Evolutionary conservation across 331 rosid species (phyloP).

Genomic region (Erythrophleum ivorense): DNA sequence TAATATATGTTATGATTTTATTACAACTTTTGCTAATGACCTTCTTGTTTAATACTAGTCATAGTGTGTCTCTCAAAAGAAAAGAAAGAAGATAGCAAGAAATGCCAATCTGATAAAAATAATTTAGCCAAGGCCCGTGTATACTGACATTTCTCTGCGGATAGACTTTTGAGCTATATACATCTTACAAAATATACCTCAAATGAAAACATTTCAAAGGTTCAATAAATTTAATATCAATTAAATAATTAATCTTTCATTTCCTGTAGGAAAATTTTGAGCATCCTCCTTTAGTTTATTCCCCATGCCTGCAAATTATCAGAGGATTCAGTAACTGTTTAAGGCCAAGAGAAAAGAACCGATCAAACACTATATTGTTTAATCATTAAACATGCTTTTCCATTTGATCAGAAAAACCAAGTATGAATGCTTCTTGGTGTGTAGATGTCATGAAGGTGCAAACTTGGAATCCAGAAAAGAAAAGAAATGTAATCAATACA

Average conservation of each 20-base stretch:
- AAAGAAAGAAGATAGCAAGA: not conserved
- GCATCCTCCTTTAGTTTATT: conserved; percentile 52
- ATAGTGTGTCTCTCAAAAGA: not conserved
- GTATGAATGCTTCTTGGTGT: not conserved
- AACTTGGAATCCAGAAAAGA: not conserved
- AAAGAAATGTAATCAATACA: not conserved
- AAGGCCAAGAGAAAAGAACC: not conserved
- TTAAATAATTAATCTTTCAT: conserved; percentile 25
- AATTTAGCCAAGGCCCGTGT: conserved; percentile 1
- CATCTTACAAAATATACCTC: not conserved
- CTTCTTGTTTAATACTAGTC: not conserved
- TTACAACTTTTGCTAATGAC: not conserved
- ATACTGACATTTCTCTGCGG: not conserved
- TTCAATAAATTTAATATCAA: conserved; percentile 38
- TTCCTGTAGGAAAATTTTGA: conserved; percentile 36
- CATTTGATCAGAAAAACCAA: not conserved
- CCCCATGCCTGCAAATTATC: conserved; percentile 80
- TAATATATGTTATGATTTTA: not conserved
- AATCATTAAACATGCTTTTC: conserved; percentile 2
- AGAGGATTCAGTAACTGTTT: conserved; percentile 9
- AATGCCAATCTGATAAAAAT: not conserved
- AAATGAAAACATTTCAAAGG: conserved; percentile 29
- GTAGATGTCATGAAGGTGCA: not conserved
- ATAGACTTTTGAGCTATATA: conserved; percentile 38
- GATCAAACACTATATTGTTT: not conserved